These are phyloP conservation scores for Geosmithia morbida DNA, from an alignment of 2,329 filamentous ascomycete species.

Conservation along the genomic window DNA sequence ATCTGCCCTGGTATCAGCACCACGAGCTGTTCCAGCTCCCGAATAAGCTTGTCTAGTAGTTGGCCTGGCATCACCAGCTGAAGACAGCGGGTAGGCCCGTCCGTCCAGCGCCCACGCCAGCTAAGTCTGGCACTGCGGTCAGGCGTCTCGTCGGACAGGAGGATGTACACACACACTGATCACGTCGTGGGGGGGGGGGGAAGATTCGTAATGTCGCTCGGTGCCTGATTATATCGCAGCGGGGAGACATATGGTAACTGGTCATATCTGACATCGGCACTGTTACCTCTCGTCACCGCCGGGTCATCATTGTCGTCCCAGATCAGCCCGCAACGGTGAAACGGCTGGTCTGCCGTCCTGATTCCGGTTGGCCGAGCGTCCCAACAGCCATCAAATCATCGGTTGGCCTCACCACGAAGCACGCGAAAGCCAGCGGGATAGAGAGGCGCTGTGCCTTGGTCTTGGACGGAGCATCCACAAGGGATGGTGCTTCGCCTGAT, in stretches of 20 bases:
- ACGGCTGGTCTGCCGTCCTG: slow-evolving; percentile 23
- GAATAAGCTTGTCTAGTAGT: not conserved
- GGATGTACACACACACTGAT: slow-evolving; percentile 52
- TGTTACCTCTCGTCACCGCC: slow-evolving; percentile 9
- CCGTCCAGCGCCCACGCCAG: slow-evolving; percentile 28
- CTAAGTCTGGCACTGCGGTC: slow-evolving; percentile 32
- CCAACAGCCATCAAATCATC: not conserved
- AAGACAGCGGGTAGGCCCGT: not conserved
- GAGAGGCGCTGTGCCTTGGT: slow-evolving; percentile 17
- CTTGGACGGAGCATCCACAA: slow-evolving; percentile 21
- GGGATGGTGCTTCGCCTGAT: not conserved
- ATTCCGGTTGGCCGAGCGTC: not conserved
- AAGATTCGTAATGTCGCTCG: slow-evolving; percentile 46
- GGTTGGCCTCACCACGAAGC: slow-evolving; percentile 50
- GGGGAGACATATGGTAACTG: slow-evolving; percentile 34
- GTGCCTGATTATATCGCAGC: slow-evolving; percentile 50
- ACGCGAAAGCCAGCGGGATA: slow-evolving; percentile 46
- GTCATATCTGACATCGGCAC: slow-evolving; percentile 21
- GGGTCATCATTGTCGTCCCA: slow-evolving; percentile 18
- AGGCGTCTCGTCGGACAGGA: slow-evolving; percentile 38
- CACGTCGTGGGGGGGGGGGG: slow-evolving; percentile 53
- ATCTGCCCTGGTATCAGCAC: too few relatives aligned
- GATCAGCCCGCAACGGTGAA: slow-evolving; percentile 42
- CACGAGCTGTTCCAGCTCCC: not conserved
- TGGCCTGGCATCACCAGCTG: not conserved